Base-by-base conservation (phyloP, 768 basidiomycete species). In the Tylopilus subfusipes region DNA sequence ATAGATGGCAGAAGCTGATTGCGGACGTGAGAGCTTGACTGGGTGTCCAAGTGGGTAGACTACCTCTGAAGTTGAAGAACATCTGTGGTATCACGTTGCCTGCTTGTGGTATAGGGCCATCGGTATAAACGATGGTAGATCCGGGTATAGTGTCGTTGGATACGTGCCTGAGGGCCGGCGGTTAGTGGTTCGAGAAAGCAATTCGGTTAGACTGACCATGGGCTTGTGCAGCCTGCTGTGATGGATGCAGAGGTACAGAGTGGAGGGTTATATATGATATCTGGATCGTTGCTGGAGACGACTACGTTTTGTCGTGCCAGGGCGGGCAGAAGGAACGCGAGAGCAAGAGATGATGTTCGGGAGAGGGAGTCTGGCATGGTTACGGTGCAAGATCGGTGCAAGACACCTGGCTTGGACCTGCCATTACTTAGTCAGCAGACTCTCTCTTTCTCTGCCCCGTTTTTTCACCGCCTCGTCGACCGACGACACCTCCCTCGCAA, bases 61-160 rank as follows among this genome's bases (percentile, higher is more conserved):
- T 58, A 82, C 83, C 83, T 72, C 72, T 73, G 68, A 83, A 82
- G 30, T 69, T 72, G 51, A 85, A 63, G 61, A 83, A 84, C 71
- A 84, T 72, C 54, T 84, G 83, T 2, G 82, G 83, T 53, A 82
- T 66, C 36, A 81, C 73, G 52, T 76, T 66, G 21, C 65, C 73
- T 16, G 75, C 68, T 38, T 66, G 68, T 36, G 73, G 62, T 59
- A 72, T 71, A 6, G 80, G 78, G 2, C 82, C 82, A 42, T 65
- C 56, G 19, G 80, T 78, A 34, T 74, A 68, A 25, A 70, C 60
- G 11, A 62, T 8, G 18, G 59, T 47, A 2, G 49, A 57, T 12
- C 59, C 67, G 21, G 53, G 31, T 39, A 40, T 27, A 4, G 57
- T 52, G 50, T 53, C 42, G 12, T 63, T 67, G 3, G 59, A 55